phyloP scores from a whole-genome alignment of 768 basidiomycete genomes.

The Boletus eberwhitei region DNA sequence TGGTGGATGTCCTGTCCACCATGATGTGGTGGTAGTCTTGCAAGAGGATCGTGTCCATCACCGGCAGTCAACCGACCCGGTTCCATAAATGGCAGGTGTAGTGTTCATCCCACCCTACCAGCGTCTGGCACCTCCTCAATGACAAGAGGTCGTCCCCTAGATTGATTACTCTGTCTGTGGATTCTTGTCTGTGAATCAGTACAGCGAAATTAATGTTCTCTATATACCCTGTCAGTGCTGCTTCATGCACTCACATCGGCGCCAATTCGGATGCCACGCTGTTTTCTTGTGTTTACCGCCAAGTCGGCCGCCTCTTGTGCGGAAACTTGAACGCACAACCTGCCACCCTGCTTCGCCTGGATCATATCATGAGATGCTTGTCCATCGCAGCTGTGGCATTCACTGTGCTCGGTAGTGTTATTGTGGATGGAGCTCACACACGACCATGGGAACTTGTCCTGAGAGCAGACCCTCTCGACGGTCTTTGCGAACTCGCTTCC shows the following conservation, averaged over 20 bases:
- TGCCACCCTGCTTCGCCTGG: background rate
- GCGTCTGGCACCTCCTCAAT: background rate
- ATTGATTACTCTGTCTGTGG: background rate
- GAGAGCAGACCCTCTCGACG: slow-evolving; percentile 14
- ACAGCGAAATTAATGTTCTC: background rate
- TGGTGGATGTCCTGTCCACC: slow-evolving; percentile 39
- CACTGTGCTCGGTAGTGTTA: background rate
- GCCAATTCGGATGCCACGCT: background rate
- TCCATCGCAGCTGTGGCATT: slow-evolving; percentile 1
- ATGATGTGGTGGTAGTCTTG: slow-evolving; percentile 16
- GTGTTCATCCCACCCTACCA: slow-evolving; percentile 9
- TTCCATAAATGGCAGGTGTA: slow-evolving; percentile 27
- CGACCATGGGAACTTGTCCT: slow-evolving; percentile 56
- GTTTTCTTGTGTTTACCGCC: slow-evolving; percentile 5
- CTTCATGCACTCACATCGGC: background rate
- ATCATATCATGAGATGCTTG: slow-evolving; percentile 13
- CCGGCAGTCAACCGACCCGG: background rate
- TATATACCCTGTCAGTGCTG: background rate
- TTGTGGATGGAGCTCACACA: slow-evolving; percentile 56
- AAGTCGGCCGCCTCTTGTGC: background rate
- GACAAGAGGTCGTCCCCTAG: background rate
- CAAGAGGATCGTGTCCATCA: background rate
- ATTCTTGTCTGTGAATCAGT: background rate
- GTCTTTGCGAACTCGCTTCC: slow-evolving; percentile 18
- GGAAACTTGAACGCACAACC: background rate